Evolutionary conservation across 129 eudicot species (phyloP), one percentile per base, ranked within the genome.

Genomic region (Dittrichia graveolens): DNA sequence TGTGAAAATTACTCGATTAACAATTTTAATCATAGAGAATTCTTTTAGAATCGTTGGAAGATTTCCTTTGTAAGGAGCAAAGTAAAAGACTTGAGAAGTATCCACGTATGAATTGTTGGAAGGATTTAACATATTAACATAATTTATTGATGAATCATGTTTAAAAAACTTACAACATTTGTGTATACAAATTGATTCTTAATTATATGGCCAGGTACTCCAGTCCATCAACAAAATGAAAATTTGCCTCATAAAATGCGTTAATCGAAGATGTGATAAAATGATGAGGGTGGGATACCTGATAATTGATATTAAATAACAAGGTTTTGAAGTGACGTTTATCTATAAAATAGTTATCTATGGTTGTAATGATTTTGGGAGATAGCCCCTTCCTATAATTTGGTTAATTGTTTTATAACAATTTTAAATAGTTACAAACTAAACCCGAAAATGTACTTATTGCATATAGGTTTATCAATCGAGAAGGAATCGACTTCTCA

Each of bases 401-500:
- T 75, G 9, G 64, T 59, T 69, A 76, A 18, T 67, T 67, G 5
- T 57, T 46, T 8, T 37, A 18, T 62, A 24, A 50, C 35, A 31
- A 56, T 12, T 31, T 42, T 24, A 15, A 34, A 10, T 54, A 41
- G 58, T 61, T 42, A 69, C 81, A 58, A 69, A 67, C 41, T 41
- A 49, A 77, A 69, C 59, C 65, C 31, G 14, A 31, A 70, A 69
- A 48, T 59, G 15, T 68, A 67, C 31, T 73, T 61, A n/a, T 40
- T 34, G 46, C 15, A 53, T 82, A 65, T 77, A 94, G 98, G 81
- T 90, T 94, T 67, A 88, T 88, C 73, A 94, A 94, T 58, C 91
- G 99, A 14, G 99, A 94, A 59, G 99, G 99, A 44, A 94, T 94
- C 45, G 97, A 94, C 80, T 94, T 94, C 77, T 94, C 99, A 78